phyloP scores from a whole-genome alignment of 176 grass and related monocot species.

The Saccharum spontaneum region DNA sequence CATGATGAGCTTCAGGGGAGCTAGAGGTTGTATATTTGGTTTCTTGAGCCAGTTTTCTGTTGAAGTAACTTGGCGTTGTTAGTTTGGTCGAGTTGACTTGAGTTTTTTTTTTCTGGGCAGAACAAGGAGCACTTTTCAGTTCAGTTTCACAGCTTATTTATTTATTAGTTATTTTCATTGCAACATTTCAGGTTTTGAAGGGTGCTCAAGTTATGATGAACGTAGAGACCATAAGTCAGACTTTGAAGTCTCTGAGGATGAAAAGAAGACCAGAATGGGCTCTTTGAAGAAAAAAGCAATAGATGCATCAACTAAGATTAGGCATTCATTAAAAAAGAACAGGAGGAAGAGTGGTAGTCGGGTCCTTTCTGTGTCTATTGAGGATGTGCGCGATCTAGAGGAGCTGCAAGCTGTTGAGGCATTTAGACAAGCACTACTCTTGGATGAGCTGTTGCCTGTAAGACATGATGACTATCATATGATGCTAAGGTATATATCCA shows the following conservation, averaged over 20 bases:
- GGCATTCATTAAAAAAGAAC: constrained; percentile 84
- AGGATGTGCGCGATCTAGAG: constrained; percentile 83
- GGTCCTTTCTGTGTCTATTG: constrained; percentile 90
- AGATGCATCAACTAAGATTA: constrained; percentile 83
- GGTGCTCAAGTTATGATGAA: constrained; percentile 71
- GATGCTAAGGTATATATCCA: constrained; percentile 66
- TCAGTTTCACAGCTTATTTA: neutral
- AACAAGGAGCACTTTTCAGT: neutral
- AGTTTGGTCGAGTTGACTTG: constrained; percentile 8
- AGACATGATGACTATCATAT: constrained; percentile 99
- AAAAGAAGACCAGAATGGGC: constrained; percentile 84
- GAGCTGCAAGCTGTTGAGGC: constrained; percentile 79
- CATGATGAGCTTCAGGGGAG: constrained; percentile 4
- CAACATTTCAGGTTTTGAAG: constrained; percentile 66
- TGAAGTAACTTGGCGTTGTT: neutral
- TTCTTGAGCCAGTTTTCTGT: neutral
- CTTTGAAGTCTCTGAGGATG: constrained; percentile 91
- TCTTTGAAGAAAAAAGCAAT: constrained; percentile 96
- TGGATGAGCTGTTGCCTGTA: constrained; percentile 77
- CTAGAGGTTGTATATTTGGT: constrained; percentile 2
- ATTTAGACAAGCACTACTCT: constrained; percentile 71
- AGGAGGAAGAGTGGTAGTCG: constrained; percentile 68
- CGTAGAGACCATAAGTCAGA: constrained; percentile 72
- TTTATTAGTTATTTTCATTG: neutral
- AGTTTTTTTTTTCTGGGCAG: neutral